Base-by-base conservation (phyloP, 208 protist species). In the Leishmania guyanensis region DNA sequence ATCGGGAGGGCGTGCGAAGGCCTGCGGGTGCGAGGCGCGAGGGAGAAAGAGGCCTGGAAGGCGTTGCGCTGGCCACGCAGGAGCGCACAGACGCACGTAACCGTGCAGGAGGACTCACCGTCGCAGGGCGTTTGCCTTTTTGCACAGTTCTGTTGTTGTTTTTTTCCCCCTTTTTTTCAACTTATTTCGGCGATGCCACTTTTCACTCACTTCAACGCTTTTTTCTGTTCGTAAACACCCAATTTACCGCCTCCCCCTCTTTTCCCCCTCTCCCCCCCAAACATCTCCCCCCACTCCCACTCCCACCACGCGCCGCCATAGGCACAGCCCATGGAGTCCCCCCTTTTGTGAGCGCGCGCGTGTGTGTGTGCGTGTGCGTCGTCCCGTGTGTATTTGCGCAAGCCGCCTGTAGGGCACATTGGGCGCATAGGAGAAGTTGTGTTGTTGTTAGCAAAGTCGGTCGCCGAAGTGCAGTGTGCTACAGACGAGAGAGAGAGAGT, bases 31-130 rank as follows among this genome's bases (percentile, higher is more conserved):
- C 53, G 53, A 56, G 53, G 53, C 53, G 58, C 8, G 58, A 64
- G 58, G 58, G 58, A 29, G 26, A 26, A 29, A 64, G n/a, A 29
- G 10, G 26, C 43, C 43, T 46, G 26, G n/a, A 29, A 10, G 58
- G 14, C 58, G 58, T 26, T 5, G 58, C 16, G 58, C 58, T 74
- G 33, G 26, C 56, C 3, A 54, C 14, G 6, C 73, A 73, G 26
- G 48, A 8, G 62, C 60, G 56, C 22, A 51, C 48, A 83, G 71
- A 79, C 29, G 16, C 50, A 78, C 51, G 51, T 48, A 72, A 78
- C 56, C 65, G 54, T 16, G 22, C 54, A 12, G 43, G 12, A 33
- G 29, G 8, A 68, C 62, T 16, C n/a, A 68, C n/a, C 6, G 62
- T 20, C 29, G 62, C 62, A 39, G 60, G 60, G 62, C 60, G 53